These are phyloP conservation scores for Marchantia polymorpha DNA, from an alignment of 225 moss, liverwort and hornwort genomes.

Conservation along the genomic window DNA sequence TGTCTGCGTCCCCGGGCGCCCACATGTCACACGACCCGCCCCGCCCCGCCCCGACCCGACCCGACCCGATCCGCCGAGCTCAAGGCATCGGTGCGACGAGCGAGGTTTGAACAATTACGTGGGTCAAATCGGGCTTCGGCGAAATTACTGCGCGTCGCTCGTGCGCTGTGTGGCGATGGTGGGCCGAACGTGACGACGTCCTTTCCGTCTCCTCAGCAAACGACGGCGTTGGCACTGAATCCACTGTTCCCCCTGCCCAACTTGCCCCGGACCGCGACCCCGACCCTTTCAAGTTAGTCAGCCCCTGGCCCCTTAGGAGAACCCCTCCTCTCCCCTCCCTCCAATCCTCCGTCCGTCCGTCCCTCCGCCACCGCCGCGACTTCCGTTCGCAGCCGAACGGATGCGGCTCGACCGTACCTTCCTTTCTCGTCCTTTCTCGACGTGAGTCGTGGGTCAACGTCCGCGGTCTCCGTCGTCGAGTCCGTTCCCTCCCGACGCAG, in stretches of 20 bases:
- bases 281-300: background rate
- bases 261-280: background rate
- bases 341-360: background rate
- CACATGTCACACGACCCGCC: background rate
- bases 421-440: background rate
- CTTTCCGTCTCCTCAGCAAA: constrained; percentile 4
- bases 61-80: too few species aligned
- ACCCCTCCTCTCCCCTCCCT: background rate
- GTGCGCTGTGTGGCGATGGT: constrained; percentile 16
- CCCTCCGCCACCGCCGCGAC: background rate
- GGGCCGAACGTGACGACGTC: background rate
- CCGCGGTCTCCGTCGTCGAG: background rate
- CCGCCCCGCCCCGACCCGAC: too few species aligned
- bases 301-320: background rate
- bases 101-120: background rate
- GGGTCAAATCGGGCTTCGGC: background rate
- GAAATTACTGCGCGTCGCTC: background rate
- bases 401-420: background rate
- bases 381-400: background rate
- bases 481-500: background rate
- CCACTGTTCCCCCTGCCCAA: background rate
- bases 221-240: background rate
- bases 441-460: background rate
- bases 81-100: background rate
- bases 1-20: background rate